Percentiles rank a stretch among this genome's conserved stretches.
Evolutionary conservation across 2,329 filamentous ascomycete species (phyloP).

Genomic region (Trichophyton equinum): DNA sequence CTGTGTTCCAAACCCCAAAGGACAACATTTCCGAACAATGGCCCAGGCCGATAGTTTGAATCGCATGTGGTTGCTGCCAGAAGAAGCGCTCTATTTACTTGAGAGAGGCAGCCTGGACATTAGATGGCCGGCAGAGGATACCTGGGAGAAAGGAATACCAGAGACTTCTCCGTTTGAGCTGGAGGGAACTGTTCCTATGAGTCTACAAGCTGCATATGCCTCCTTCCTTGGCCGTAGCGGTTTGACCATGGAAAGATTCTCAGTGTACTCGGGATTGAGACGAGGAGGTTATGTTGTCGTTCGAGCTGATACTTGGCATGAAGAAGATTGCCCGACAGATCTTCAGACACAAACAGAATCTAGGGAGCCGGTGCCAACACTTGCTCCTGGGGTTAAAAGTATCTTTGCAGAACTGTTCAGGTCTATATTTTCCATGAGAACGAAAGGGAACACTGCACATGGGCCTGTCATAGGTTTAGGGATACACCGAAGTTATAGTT

Average conservation of each 20-base stretch:
- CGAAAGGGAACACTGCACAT: constrained; percentile 21
- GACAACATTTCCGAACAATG: constrained; percentile 61
- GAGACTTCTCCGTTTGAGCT: constrained; percentile 33
- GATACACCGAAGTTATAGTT: constrained; percentile 43
- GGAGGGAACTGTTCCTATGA: constrained; percentile 65
- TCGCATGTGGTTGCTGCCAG: constrained; percentile 71
- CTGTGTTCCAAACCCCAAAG: constrained; percentile 57
- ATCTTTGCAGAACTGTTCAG: constrained; percentile 23
- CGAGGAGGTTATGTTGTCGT: constrained; percentile 70
- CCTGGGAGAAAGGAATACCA: constrained; percentile 12
- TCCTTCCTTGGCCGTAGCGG: constrained; percentile 60
- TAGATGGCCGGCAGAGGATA: constrained; percentile 55
- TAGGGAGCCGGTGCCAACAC: constrained; percentile 5
- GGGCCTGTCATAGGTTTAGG: constrained; percentile 42
- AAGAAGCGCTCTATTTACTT: constrained; percentile 80
- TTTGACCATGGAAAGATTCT: constrained; percentile 64
- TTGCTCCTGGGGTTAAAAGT: constrained; percentile 19
- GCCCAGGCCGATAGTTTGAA: constrained; percentile 55
- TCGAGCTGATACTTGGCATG: constrained; percentile 48
- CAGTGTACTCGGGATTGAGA: constrained; percentile 76
- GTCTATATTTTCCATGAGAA: constrained; percentile 21
- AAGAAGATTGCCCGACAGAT: neutral
- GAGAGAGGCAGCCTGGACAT: constrained; percentile 81
- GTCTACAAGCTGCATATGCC: constrained; percentile 79
- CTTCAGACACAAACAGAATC: neutral